phyloP scores from a whole-genome alignment of 306 rosid genomes.

The Vicia sativa region DNA sequence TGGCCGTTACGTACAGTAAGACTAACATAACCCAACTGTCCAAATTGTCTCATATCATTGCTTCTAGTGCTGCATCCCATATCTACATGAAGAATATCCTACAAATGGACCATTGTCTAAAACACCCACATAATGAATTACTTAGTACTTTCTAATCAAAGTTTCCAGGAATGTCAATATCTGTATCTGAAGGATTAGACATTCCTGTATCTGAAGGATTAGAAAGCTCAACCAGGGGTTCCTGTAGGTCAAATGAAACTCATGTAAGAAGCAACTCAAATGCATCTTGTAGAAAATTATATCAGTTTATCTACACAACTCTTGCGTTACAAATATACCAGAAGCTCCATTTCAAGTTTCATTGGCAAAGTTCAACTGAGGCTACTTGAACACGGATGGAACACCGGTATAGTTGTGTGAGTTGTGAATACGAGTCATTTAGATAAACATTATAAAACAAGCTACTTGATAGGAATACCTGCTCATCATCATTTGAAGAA shows the following conservation, averaged over 20 bases:
- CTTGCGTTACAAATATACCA: conserved; percentile 11
- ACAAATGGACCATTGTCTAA: conserved; percentile 38
- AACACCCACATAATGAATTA: conserved; percentile 37
- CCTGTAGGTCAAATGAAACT: conserved; percentile 53
- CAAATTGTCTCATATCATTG: conserved; percentile 37
- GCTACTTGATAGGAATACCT: conserved; percentile 55
- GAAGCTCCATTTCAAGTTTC: conserved; percentile 28
- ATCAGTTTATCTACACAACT: conserved; percentile 11
- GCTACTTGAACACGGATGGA: conserved; percentile 23
- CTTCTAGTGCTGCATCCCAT: conserved; percentile 50
- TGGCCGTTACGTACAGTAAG: conserved; percentile 33
- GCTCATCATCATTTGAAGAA: conserved; percentile 73
- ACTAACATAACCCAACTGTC: conserved; percentile 30
- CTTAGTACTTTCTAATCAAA: conserved; percentile 75
- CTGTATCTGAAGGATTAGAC: conserved; percentile 77
- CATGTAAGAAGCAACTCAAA: conserved; percentile 35
- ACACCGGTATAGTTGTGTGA: conserved; percentile 20
- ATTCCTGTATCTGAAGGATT: conserved; percentile 73
- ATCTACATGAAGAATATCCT: conserved; percentile 36
- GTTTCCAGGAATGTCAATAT: conserved; percentile 76
- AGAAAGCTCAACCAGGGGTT: conserved; percentile 76
- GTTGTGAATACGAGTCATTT: conserved; percentile 15
- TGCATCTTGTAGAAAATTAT: conserved; percentile 21
- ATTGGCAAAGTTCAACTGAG: conserved; percentile 17
- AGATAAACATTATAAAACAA: conserved; percentile 20